Evolutionary conservation across 805 yeast genomes (phyloP).

Genomic region (Saccharomycopsis selenospora): DNA sequence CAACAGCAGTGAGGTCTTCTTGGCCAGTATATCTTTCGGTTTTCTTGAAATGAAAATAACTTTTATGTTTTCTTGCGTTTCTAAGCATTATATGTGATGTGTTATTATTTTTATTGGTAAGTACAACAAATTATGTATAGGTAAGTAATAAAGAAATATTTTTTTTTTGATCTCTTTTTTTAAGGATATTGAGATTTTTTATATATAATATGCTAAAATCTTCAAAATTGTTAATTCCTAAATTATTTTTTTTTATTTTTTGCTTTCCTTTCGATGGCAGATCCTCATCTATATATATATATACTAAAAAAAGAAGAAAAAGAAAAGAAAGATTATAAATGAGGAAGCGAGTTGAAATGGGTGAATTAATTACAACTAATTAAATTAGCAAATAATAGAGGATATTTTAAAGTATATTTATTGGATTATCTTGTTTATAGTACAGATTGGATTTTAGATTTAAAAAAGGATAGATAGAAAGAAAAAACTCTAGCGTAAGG

Average conservation of each 20-base stretch:
- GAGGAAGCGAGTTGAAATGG: neutral
- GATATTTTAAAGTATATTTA: too few species aligned
- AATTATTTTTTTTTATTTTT: too few species aligned
- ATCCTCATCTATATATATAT: neutral
- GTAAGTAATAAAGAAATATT: neutral
- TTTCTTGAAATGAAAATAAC: slow-evolving; percentile 1
- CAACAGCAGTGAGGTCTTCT: neutral
- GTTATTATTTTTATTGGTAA: neutral
- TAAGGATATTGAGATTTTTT: too few species aligned
- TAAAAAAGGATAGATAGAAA: neutral
- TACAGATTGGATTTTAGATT: neutral
- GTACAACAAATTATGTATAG: neutral
- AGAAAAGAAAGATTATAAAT: neutral
- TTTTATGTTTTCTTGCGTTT: slow-evolving; percentile 1
- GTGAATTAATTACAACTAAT: neutral
- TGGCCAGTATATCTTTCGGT: neutral
- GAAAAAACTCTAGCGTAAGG: neutral
- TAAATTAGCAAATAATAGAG: neutral
- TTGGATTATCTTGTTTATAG: too few species aligned
- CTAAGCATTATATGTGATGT: slow-evolving; percentile 1
- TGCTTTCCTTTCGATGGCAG: too few species aligned
- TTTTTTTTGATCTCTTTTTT: too few species aligned
- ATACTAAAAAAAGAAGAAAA: neutral
- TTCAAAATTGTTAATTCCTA: too few species aligned
- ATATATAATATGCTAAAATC: neutral